A percentile compares a stretch with the other conserved stretches of the same genome.
Evolutionary conservation across 1,284 basidiomycete species (phyloP).

Genomic region (Puccinia coronata): DNA sequence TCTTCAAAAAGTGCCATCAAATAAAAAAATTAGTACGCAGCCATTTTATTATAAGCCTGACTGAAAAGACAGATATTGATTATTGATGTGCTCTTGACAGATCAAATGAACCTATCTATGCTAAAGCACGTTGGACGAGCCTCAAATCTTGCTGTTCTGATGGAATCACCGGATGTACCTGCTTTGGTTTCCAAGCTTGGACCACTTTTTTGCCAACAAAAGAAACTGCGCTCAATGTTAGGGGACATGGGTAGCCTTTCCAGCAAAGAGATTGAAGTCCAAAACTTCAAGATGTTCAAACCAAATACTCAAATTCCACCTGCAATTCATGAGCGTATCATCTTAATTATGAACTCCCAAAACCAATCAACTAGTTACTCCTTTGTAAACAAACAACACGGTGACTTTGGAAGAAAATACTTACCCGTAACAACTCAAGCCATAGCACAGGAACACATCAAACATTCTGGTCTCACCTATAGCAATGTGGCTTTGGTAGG

Average conservation of each 20-base stretch:
- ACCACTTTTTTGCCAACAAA: background rate
- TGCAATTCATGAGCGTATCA: background rate
- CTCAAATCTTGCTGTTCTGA: constrained; percentile 17
- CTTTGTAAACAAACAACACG: constrained; percentile 14
- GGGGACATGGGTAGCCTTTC: background rate
- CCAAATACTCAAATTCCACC: background rate
- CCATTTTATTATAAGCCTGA: too few relatives aligned
- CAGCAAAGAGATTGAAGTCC: background rate
- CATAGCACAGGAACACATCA: background rate
- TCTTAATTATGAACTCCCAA: background rate
- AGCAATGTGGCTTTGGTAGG: background rate
- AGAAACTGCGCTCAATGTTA: background rate
- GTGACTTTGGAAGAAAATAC: background rate
- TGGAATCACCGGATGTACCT: constrained; percentile 4
- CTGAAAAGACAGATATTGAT: too few relatives aligned
- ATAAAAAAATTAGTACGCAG: constrained; percentile 15
- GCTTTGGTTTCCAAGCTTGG: background rate
- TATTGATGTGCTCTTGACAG: background rate
- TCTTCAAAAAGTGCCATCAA: constrained; percentile 28
- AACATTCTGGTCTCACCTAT: background rate
- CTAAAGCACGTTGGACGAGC: constrained; percentile 23
- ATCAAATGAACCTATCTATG: constrained; percentile 23
- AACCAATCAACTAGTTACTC: background rate
- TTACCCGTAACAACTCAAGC: constrained; percentile 6
- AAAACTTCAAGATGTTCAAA: background rate